These are phyloP conservation scores for Fusarium sp. DNA, from an alignment of 2,329 filamentous ascomycete genomes.

Conservation along the genomic window DNA sequence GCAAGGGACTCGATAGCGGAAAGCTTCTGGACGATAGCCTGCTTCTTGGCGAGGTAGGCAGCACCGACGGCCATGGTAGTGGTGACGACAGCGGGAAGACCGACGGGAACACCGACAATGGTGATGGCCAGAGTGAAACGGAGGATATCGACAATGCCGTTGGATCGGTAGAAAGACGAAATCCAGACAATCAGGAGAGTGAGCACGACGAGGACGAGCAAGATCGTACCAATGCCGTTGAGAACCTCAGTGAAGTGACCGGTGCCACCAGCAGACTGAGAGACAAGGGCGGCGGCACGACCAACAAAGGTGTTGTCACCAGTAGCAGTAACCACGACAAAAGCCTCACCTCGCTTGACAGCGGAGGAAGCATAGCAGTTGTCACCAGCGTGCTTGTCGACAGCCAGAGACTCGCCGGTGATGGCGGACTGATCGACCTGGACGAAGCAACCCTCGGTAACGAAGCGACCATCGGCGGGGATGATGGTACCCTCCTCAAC, in stretches of 20 bases:
- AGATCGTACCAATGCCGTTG: conserved; percentile 79
- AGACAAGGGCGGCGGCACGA: conserved; percentile 87
- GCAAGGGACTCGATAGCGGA: conserved; percentile 92
- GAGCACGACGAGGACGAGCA: conserved; percentile 82
- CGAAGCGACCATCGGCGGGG: conserved; percentile 86
- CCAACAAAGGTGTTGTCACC: conserved; percentile 93
- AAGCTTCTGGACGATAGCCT: conserved; percentile 93
- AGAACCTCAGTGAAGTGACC: conserved; percentile 94
- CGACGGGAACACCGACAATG: conserved; percentile 91
- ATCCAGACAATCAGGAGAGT: conserved; percentile 88
- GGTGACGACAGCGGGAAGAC: conserved; percentile 92
- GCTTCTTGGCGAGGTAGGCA: conserved; percentile 90
- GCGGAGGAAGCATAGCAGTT: conserved; percentile 86
- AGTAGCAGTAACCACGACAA: conserved; percentile 83
- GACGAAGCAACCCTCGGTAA: conserved; percentile 84
- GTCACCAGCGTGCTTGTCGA: conserved; percentile 87
- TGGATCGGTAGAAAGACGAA: conserved; percentile 88
- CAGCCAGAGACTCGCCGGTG: conserved; percentile 90
- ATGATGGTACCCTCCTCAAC: conserved; percentile 93
- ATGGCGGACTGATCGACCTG: conserved; percentile 94
- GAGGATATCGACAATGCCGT: conserved; percentile 81
- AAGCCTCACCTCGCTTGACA: conserved; percentile 90
- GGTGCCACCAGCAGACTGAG: conserved; percentile 75
- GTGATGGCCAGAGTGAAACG: conserved; percentile 89
- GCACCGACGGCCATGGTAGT: conserved; percentile 96